Conservation (phyloP, 2,329 filamentous ascomycete species). For the Trichoderma sp. region DNA sequence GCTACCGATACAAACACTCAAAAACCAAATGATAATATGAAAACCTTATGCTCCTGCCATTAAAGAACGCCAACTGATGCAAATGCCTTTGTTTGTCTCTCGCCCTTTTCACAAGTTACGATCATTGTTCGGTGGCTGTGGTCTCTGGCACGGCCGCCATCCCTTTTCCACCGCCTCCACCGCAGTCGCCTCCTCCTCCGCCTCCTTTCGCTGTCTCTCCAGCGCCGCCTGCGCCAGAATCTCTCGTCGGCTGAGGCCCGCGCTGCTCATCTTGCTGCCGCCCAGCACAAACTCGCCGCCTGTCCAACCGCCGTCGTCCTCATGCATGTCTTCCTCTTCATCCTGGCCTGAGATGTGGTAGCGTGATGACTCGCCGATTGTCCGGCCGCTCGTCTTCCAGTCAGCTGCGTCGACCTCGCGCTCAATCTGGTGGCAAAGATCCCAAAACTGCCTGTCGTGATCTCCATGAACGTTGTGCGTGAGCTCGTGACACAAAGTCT, state of each 20-base stretch:
- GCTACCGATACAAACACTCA: neutral
- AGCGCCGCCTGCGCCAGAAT: constrained; percentile 63
- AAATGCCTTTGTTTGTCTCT: neutral
- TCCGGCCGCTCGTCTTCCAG: constrained; percentile 72
- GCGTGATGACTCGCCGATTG: constrained; percentile 66
- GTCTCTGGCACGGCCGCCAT: constrained; percentile 37
- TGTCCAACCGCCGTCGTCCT: constrained; percentile 76
- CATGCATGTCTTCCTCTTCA: constrained; percentile 51
- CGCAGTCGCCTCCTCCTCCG: constrained; percentile 40
- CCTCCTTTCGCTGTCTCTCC: constrained; percentile 43
- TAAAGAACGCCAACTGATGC: constrained; percentile 20
- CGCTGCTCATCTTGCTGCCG: constrained; percentile 49
- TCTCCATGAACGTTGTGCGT: constrained; percentile 86
- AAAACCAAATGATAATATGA: neutral
- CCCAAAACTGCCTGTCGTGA: constrained; percentile 89
- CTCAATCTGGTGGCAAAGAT: constrained; percentile 84
- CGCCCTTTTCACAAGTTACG: constrained; percentile 22
- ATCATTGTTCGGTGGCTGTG: constrained; percentile 34
- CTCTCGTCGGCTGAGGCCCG: constrained; percentile 69
- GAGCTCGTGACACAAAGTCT: constrained; percentile 92
- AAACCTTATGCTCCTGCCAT: neutral
- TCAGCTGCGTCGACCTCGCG: constrained; percentile 80
- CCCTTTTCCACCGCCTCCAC: constrained; percentile 39
- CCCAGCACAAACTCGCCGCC: constrained; percentile 79
- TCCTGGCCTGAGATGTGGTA: constrained; percentile 56